These are phyloP conservation scores for Grosmannia penicillata DNA, from an alignment of 2,329 filamentous ascomycete genomes.

Conservation along the genomic window DNA sequence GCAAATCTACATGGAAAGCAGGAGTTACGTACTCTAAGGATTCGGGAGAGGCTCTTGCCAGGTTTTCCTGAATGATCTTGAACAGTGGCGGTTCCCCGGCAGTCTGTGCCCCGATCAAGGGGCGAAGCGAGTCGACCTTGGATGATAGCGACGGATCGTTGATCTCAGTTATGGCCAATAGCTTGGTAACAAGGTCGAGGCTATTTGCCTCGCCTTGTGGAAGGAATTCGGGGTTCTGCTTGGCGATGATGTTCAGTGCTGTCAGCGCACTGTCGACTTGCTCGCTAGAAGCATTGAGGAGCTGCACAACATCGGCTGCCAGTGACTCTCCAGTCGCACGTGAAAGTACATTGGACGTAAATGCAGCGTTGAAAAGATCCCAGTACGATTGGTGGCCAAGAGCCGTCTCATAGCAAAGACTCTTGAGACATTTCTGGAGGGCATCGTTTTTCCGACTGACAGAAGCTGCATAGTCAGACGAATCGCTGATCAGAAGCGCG, in stretches of 20 bases:
- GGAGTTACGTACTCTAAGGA: slow-evolving; percentile 32
- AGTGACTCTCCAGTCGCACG: slow-evolving; percentile 18
- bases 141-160: slow-evolving; percentile 22
- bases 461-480: slow-evolving; percentile 17
- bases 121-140: slow-evolving; percentile 26
- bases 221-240: slow-evolving; percentile 28
- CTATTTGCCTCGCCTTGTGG: slow-evolving; percentile 28
- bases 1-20: background rate
- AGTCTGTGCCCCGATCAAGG: slow-evolving; percentile 27
- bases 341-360: slow-evolving; percentile 26
- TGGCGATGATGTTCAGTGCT: slow-evolving; percentile 32
- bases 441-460: slow-evolving; percentile 22
- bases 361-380: slow-evolving; percentile 32
- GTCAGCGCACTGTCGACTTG: slow-evolving; percentile 20
- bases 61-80: slow-evolving; percentile 38
- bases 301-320: slow-evolving; percentile 14
- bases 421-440: slow-evolving; percentile 33
- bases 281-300: slow-evolving; percentile 10
- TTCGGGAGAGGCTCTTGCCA: slow-evolving; percentile 31
- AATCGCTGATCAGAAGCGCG: slow-evolving; percentile 30
- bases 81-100: slow-evolving; percentile 29
- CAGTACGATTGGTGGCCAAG: slow-evolving; percentile 20
- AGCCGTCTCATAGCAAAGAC: slow-evolving; percentile 23
- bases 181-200: slow-evolving; percentile 33
- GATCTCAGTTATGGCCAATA: slow-evolving; percentile 39